Base-by-base conservation (phyloP, 768 basidiomycete species). In the Cystofilobasidium bisporidii region DNA sequence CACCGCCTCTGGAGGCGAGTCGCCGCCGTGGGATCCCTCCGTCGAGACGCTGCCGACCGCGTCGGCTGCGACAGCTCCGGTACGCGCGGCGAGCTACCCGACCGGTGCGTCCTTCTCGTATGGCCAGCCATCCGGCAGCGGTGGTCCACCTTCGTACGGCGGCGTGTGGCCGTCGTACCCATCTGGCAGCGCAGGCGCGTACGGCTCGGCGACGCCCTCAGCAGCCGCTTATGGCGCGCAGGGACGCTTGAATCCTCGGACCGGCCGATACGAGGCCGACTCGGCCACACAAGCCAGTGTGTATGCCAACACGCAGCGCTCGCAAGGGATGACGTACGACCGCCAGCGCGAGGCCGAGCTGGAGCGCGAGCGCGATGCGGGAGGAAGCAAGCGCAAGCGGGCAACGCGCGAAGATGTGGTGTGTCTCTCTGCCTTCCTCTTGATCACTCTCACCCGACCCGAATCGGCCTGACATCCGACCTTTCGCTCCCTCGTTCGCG, bases 1-100 rank as follows among this genome's bases (percentile, higher is more conserved):
- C 36, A 28, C 26, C 20, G 8, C 45, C 9, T 26, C 32, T 4
- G 43, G 61, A 11, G 67, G 43, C 0, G 53, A 47, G 17, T 68
- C 67, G 9, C 67, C 67, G 1, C 48, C 48, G 6, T 68, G 67
- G 67, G 67, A 68, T 22, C 67, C 67, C 17, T 61, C 67, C 30
- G 61, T 40, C 22, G 61, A 56, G 36, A 68, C 67, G 8, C 67
- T 68, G 20, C 67, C 67, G n/a, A 61, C 61, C 18, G 36, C 61
- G n/a, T 33, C 61, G 11, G 24, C 28, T 26, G 30, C 65, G 12
- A 36, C 58, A 1, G 45, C 61, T 8, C n/a, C 33, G 1, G 40
- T 61, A 14, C 6, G n/a, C 55, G 55, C 22, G 28, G 30, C 33
- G 18, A n/a, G 45, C 14, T n/a, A n/a, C 26, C 61, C 50, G 4